Base-by-base conservation (phyloP, 768 basidiomycete genomes). In the Crucibulum laeve region DNA sequence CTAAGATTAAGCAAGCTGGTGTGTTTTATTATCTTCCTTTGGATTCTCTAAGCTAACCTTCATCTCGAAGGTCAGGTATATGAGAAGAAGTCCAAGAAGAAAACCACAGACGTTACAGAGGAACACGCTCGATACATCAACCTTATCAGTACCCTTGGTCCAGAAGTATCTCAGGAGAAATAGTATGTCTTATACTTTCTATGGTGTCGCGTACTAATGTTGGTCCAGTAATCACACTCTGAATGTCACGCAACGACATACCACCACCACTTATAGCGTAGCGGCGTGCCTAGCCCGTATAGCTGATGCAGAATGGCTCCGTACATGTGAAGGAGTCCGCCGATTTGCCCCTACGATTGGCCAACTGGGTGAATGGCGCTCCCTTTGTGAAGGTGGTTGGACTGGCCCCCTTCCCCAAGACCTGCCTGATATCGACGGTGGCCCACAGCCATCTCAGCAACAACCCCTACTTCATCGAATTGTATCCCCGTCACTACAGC, bases 11-110 rank as follows among this genome's bases (percentile, higher is more conserved):
- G 56, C 82, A 86, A 66, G 87, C 88, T 39, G 80, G 85, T 83
- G 50, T 33, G 48, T 56, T 23, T 26, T 6, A 17, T 26, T 35
- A 24, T 21, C 24, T 28, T 28, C n/a, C 14, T 43, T 40, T 24
- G n/a, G 18, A 22, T 26, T 25, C 2, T 17, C 4, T 18, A 36
- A 8, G 15, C 28, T 15, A 25, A n/a, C 44, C 33, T 25, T 37
- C 38, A 28, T 48, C 48, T 37, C 15, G 22, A 50, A 87, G 88
- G 87, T 45, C 81, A 80, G 55, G 49, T 59, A 11, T 90, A 86
- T 40, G 87, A 91, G 68, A 87, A 86, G 70, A 90, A 87, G 57
- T 74, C 80, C 22, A 88, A 87, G 72, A 85, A 81, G 64, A 84
- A 76, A 36, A 60, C 79, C 7, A 69, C 69, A 15, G 85, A 90